Conservation (phyloP, 805 yeast genomes). For the Ogataea henricii region DNA sequence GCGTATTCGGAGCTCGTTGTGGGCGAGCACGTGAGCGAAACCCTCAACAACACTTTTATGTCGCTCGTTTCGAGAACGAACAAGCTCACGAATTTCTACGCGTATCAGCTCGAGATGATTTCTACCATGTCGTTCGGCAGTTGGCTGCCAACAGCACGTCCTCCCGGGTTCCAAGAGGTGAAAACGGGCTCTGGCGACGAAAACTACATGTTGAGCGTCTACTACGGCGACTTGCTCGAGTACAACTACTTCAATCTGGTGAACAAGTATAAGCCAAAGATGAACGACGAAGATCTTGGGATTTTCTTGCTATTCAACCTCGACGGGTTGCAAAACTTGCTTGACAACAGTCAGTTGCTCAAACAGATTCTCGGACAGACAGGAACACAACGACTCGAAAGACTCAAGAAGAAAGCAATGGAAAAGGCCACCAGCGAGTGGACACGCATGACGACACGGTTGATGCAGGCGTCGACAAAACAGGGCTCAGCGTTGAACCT, state of each 20-base stretch:
- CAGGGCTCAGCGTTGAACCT: conserved; percentile 47
- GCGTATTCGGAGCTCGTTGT: conserved; percentile 51
- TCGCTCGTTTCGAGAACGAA: conserved; percentile 65
- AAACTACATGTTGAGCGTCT: conserved; percentile 59
- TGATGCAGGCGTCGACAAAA: conserved; percentile 79
- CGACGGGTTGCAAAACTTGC: conserved; percentile 71
- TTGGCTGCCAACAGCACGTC: conserved; percentile 72
- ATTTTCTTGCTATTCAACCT: conserved; percentile 70
- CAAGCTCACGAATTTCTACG: conserved; percentile 61
- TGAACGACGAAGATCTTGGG: conserved; percentile 59
- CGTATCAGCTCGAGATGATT: conserved; percentile 53
- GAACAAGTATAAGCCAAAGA: conserved; percentile 48
- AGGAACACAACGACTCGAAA: conserved; percentile 65
- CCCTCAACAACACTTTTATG: conserved; percentile 49
- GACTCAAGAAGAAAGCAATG: conserved; percentile 70
- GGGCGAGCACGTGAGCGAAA: conserved; percentile 49
- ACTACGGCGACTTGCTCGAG: conserved; percentile 77
- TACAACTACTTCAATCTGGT: conserved; percentile 67
- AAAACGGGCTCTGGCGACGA: conserved; percentile 48
- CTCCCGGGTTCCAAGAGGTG: conserved; percentile 65
- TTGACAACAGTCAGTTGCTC: conserved; percentile 51
- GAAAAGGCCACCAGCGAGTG: conserved; percentile 74
- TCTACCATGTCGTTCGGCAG: conserved; percentile 56
- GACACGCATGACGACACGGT: conserved; percentile 73
- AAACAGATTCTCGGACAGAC: conserved; percentile 53